A percentile compares a stretch with the other conserved stretches of the same genome.
These are phyloP conservation scores for Aspergillus candidus DNA, from an alignment of 2,329 filamentous ascomycete species.

Conservation along the genomic window DNA sequence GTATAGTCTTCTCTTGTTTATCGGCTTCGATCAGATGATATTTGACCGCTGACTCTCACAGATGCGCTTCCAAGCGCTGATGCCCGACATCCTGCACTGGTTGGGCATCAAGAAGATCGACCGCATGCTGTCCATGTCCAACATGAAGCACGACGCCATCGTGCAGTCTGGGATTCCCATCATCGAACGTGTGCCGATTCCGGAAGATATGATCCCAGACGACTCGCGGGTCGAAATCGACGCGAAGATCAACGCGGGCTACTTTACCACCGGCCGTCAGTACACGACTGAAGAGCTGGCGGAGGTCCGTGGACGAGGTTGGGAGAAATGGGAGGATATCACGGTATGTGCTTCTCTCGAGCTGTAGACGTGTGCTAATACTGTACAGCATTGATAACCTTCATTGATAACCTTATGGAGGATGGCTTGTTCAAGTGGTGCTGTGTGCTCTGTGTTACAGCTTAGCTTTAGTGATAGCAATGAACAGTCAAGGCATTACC, in stretches of 20 bases:
- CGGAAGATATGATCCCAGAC: slow-evolving; percentile 86
- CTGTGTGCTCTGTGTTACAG: not conserved
- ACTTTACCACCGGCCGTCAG: slow-evolving; percentile 80
- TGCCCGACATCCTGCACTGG: slow-evolving; percentile 98
- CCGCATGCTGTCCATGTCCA: slow-evolving; percentile 97
- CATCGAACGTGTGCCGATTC: slow-evolving; percentile 82
- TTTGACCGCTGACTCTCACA: slow-evolving; percentile 32
- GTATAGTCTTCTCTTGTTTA: slow-evolving; percentile 16
- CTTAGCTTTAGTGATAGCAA: not conserved
- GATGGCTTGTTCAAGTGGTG: not conserved
- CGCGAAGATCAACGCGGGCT: slow-evolving; percentile 90
- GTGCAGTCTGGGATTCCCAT: slow-evolving; percentile 60
- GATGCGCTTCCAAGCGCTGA: slow-evolving; percentile 96
- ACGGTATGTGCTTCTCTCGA: slow-evolving; percentile 21
- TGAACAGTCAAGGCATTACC: too few relatives aligned
- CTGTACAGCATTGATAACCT: slow-evolving; percentile 15
- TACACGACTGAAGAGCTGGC: slow-evolving; percentile 82
- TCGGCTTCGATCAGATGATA: not conserved
- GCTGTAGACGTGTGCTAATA: slow-evolving; percentile 2
- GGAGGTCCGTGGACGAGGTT: slow-evolving; percentile 80
- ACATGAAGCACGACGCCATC: slow-evolving; percentile 54
- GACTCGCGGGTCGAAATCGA: slow-evolving; percentile 98
- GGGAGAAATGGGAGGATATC: slow-evolving; percentile 63
- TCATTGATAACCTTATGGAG: slow-evolving; percentile 11
- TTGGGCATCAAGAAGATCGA: slow-evolving; percentile 98